A percentile compares a stretch with the other conserved stretches of the same genome.
phyloP scores from a whole-genome alignment of 352 stramenopile species.

The Pythium phragmiticola region DNA sequence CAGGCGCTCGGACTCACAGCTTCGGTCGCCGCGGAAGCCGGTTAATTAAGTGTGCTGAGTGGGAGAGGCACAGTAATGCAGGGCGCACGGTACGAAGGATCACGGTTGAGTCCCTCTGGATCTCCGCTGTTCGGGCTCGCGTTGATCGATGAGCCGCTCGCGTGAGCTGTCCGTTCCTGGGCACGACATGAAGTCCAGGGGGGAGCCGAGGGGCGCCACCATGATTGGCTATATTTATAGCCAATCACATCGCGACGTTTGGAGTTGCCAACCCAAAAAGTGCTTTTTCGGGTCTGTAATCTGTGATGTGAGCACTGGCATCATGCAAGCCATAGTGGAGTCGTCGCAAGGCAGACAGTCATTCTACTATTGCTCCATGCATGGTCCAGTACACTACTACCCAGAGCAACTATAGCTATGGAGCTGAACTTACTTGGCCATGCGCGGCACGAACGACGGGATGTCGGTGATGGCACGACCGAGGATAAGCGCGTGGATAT shows the following conservation, averaged over 20 bases:
- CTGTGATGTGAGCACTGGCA: slow-evolving; percentile 15
- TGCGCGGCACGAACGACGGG: slow-evolving; percentile 91
- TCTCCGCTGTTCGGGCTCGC: not conserved
- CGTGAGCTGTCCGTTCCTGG: not conserved
- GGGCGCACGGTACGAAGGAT: not conserved
- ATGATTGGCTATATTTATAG: slow-evolving; percentile 23
- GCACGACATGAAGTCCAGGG: slow-evolving; percentile 16
- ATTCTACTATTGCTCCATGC: slow-evolving; percentile 29
- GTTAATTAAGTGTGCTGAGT: not conserved
- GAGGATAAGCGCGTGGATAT: slow-evolving; percentile 98
- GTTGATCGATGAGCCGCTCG: slow-evolving; percentile 5
- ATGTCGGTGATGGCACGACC: slow-evolving; percentile 96
- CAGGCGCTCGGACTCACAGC: not conserved
- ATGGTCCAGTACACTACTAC: slow-evolving; percentile 32
- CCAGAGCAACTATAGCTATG: not conserved
- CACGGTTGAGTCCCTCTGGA: not conserved
- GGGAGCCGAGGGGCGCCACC: slow-evolving; percentile 3
- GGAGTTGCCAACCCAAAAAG: slow-evolving; percentile 3
- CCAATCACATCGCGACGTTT: slow-evolving; percentile 24
- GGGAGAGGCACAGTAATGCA: not conserved
- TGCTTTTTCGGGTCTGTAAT: slow-evolving; percentile 11
- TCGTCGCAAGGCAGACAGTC: no score
- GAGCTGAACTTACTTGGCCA: slow-evolving; percentile 45
- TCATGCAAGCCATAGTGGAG: no score
- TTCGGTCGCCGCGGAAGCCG: not conserved